phyloP scores from a whole-genome alignment of 1,284 basidiomycete genomes.

The Pyrrhoderma noxium region DNA sequence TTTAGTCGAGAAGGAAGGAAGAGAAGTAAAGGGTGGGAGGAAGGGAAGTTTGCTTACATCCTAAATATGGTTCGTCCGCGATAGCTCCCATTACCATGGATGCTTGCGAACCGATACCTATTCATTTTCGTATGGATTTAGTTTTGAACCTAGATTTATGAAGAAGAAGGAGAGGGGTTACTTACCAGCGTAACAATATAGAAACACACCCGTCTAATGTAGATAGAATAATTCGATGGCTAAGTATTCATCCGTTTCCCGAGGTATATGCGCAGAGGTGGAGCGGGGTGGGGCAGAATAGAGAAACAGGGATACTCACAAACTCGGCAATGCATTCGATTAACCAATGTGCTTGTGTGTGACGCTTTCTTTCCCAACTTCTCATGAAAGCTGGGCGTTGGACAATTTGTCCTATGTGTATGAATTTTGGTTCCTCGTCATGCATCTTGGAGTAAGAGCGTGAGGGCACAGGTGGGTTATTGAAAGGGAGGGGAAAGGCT shows the following conservation, averaged over 20 bases:
- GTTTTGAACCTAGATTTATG: not conserved
- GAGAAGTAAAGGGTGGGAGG: not conserved
- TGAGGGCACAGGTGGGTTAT: not conserved
- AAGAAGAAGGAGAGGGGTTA: not conserved
- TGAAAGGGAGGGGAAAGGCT: too few species aligned
- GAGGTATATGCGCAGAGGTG: not conserved
- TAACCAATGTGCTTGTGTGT: conserved; percentile 43
- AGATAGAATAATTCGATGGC: not conserved
- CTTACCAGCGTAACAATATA: conserved; percentile 50
- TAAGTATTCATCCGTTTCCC: conserved; percentile 29
- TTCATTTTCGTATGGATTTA: not conserved
- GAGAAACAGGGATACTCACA: conserved; percentile 29
- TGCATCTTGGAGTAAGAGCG: conserved; percentile 6
- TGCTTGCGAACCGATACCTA: conserved; percentile 55
- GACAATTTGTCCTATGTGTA: conserved; percentile 37
- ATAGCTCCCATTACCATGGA: conserved; percentile 47
- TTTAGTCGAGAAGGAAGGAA: too few species aligned
- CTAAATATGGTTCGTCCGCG: conserved; percentile 33
- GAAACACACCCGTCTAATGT: conserved; percentile 35
- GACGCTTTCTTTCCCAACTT: conserved; percentile 48
- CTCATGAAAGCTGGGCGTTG: conserved; percentile 34
- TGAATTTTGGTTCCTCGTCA: conserved; percentile 19
- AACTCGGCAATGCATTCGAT: conserved; percentile 55
- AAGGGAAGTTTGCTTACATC: conserved; percentile 38
- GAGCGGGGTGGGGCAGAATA: not conserved